A percentile compares a stretch with the other conserved stretches of the same genome.
These are phyloP conservation scores for Nakazawaea anatomiae DNA, from an alignment of 805 yeast species.

Conservation along the genomic window DNA sequence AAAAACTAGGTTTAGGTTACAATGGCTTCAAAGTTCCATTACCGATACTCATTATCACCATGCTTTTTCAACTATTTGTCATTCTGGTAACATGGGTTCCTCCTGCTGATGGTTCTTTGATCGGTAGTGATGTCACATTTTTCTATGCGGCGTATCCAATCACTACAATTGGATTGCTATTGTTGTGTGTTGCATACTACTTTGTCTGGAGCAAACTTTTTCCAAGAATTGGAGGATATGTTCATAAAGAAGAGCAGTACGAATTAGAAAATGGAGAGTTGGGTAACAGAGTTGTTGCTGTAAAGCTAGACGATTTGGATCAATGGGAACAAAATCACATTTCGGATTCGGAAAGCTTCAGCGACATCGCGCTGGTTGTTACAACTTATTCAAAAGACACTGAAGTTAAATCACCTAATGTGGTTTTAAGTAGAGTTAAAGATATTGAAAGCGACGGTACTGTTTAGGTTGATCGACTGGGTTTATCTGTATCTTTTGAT, in stretches of 20 bases:
- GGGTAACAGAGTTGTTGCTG: conserved; percentile 34
- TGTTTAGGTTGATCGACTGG: too few relatives aligned
- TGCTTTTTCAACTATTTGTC: conserved; percentile 31
- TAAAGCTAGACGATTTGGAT: conserved; percentile 23
- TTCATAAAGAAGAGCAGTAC: conserved; percentile 25
- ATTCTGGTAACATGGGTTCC: conserved; percentile 37
- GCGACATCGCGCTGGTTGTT: not conserved
- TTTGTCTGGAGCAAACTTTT: conserved; percentile 29
- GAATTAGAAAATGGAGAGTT: conserved; percentile 29
- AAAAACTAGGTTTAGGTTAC: conserved; percentile 26
- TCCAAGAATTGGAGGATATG: conserved; percentile 27
- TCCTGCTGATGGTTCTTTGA: conserved; percentile 30
- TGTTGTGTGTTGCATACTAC: conserved; percentile 28
- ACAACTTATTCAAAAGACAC: not conserved
- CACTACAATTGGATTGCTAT: conserved; percentile 28
- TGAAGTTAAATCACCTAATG: not conserved
- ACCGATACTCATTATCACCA: conserved; percentile 26
- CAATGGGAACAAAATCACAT: conserved; percentile 23
- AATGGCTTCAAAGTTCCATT: conserved; percentile 28
- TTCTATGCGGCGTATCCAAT: conserved; percentile 38
- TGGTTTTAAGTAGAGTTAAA: not conserved
- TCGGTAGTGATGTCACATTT: conserved; percentile 35
- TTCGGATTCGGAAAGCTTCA: too few relatives aligned
- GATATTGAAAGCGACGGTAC: not conserved
- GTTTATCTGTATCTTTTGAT: too few relatives aligned